Conservation (phyloP, 2,329 filamentous ascomycete species). For the Blastomyces gilchristii region DNA sequence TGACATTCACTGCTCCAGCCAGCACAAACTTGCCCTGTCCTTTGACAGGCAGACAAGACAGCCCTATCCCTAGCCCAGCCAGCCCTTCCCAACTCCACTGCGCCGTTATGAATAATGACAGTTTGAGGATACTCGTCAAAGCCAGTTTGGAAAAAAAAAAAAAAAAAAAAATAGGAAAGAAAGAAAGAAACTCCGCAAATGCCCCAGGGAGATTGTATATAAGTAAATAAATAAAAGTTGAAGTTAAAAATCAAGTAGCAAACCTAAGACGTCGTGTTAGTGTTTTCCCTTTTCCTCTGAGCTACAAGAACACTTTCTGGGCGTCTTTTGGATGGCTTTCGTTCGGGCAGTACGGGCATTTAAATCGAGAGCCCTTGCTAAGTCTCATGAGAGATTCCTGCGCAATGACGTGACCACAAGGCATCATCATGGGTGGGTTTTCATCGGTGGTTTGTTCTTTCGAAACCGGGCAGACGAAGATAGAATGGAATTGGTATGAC, state of each 20-base stretch:
- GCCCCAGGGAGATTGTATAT: constrained; percentile 3
- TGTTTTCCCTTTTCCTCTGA: background rate
- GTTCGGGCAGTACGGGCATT: constrained; percentile 89
- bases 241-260: background rate
- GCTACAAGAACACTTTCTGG: constrained; percentile 56
- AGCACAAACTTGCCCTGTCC: background rate
- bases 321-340: constrained; percentile 73
- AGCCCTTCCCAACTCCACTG: background rate
- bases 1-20: background rate
- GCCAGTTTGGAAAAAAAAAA: background rate
- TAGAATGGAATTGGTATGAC: constrained; percentile 71
- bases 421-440: constrained; percentile 95
- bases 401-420: constrained; percentile 89
- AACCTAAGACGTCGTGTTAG: background rate
- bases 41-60: no score
- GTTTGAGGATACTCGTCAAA: background rate
- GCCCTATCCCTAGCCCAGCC: no score
- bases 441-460: constrained; percentile 90
- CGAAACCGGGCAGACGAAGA: constrained; percentile 94
- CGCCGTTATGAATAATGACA: background rate
- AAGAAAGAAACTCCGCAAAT: background rate
- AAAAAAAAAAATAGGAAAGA: background rate
- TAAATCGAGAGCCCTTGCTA: constrained; percentile 70
- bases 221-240: background rate
- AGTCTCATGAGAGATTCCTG: constrained; percentile 71